Percentiles rank a stretch among this genome's conserved stretches.
Evolutionary conservation across 2,329 filamentous ascomycete genomes (phyloP).

Genomic region (Xylaria sp.): DNA sequence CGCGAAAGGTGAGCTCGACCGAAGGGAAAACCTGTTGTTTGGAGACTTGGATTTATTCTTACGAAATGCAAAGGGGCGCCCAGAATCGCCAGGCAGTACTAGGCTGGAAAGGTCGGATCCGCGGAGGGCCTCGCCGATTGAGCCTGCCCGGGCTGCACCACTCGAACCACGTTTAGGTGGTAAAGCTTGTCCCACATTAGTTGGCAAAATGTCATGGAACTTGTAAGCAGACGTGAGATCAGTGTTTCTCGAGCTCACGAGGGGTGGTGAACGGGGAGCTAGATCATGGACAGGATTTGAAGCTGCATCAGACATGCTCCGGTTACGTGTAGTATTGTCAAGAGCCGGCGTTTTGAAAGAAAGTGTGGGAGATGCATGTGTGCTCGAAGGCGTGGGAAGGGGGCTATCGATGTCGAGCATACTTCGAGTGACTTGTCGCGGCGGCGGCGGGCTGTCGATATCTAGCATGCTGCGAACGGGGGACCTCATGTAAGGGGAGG

Average conservation of each 20-base stretch:
- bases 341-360: slow-evolving; percentile 49
- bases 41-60: slow-evolving; percentile 65
- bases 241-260: slow-evolving; percentile 38
- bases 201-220: slow-evolving; percentile 68
- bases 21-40: slow-evolving; percentile 59
- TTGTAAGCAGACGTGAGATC: slow-evolving; percentile 67
- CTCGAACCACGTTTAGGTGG: slow-evolving; percentile 54
- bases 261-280: slow-evolving; percentile 52
- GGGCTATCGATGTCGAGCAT: slow-evolving; percentile 63
- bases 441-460: slow-evolving; percentile 55
- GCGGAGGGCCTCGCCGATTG: slow-evolving; percentile 65
- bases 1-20: slow-evolving; percentile 59
- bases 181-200: slow-evolving; percentile 58
- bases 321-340: slow-evolving; percentile 52
- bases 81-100: slow-evolving; percentile 59
- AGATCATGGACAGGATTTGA: slow-evolving; percentile 58
- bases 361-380: slow-evolving; percentile 59
- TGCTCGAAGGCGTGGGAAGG: slow-evolving; percentile 53
- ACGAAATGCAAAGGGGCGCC: slow-evolving; percentile 54
- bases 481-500: slow-evolving; percentile 45
- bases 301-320: slow-evolving; percentile 66
- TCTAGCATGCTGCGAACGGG: slow-evolving; percentile 75
- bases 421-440: slow-evolving; percentile 57
- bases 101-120: slow-evolving; percentile 62
- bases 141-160: slow-evolving; percentile 48